Percentiles rank a stretch among this genome's conserved stretches.
Conservation (phyloP, 805 yeast species). For the Cyberlindnera samutprakarnensis region DNA sequence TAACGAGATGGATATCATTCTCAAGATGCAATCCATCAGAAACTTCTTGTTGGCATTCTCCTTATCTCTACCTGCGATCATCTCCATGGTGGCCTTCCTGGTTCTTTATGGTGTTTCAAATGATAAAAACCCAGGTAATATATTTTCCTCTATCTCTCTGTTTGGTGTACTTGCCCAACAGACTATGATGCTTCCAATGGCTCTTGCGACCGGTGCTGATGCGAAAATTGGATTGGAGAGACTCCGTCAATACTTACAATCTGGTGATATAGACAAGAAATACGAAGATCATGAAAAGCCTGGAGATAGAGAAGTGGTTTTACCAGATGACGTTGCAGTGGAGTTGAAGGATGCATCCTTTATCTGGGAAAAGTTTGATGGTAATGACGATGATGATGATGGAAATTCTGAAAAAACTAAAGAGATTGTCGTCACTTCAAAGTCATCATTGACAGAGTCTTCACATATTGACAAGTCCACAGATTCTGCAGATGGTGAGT, state of each 20-base stretch:
- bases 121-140: slow-evolving; percentile 45
- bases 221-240: slow-evolving; percentile 56
- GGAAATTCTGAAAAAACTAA: not conserved
- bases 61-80: slow-evolving; percentile 39
- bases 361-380: slow-evolving; percentile 54
- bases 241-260: slow-evolving; percentile 44
- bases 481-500: slow-evolving; percentile 10
- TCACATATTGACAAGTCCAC: slow-evolving; percentile 5
- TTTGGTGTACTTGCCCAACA: slow-evolving; percentile 56
- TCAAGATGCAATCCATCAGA: slow-evolving; percentile 53
- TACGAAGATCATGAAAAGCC: slow-evolving; percentile 29
- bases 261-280: slow-evolving; percentile 39
- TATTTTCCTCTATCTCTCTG: slow-evolving; percentile 64
- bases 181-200: slow-evolving; percentile 63
- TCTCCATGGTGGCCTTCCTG: slow-evolving; percentile 48
- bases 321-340: slow-evolving; percentile 34
- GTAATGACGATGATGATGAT: slow-evolving; percentile 26
- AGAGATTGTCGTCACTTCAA: slow-evolving; percentile 10
- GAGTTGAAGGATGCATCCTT: slow-evolving; percentile 47
- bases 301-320: slow-evolving; percentile 23
- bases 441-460: slow-evolving; percentile 1
- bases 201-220: slow-evolving; percentile 61
- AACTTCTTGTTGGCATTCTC: slow-evolving; percentile 45
- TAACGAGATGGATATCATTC: slow-evolving; percentile 50
- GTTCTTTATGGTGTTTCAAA: slow-evolving; percentile 31